Evolutionary conservation across 2,329 filamentous ascomycete species (phyloP), one percentile per base, ranked within the genome.

Genomic region (Plectosphaerella sp.): DNA sequence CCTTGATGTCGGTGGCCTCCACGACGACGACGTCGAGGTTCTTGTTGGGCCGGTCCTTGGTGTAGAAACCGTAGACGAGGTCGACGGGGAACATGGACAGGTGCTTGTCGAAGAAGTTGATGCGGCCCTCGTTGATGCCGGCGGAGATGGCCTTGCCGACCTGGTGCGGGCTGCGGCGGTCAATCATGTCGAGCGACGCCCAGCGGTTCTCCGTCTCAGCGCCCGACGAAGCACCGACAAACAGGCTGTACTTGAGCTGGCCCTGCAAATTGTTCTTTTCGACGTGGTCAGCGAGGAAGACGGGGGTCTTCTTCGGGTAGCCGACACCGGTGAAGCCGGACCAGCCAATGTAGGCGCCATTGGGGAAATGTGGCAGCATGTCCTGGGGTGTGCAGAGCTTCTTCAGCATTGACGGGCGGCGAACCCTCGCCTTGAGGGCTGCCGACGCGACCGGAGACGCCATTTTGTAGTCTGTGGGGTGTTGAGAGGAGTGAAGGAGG

Each of bases 51-150:
- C 86, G 87, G 67, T 95, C 81, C 68, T 90, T 86, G 12, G 91
- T 95, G 74, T 95, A 96, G 71, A 79, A 93, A 28, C 89, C 88
- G 67, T 94, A 94, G 68, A 93, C 87, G 58, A 96, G 75, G 66
- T 96, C 91, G 39, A 86, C 80, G 4, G 91, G 91, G 68, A 96
- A 96, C 91, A 95, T 95, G 71, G 87, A 91, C 65, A 96, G 69
- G 74, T 96, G 91, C 75, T 96, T 96, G 69, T 96, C 91, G 67
- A 95, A 96, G 72, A 96, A 96, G 57, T 93, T 85, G 72, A 96
- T 96, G 59, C 87, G 80, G 43, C 91, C 91, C 61, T 87, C 84
- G 69, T 96, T 96, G 73, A 96, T 95, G 10, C 91, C 91, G 75
- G 90, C 93, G 55, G 91, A 83, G 59, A 96, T 96, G 54, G 88